These are phyloP conservation scores for Staphylotrichum longicolle DNA, from an alignment of 495 filamentous ascomycete species.

Conservation along the genomic window DNA sequence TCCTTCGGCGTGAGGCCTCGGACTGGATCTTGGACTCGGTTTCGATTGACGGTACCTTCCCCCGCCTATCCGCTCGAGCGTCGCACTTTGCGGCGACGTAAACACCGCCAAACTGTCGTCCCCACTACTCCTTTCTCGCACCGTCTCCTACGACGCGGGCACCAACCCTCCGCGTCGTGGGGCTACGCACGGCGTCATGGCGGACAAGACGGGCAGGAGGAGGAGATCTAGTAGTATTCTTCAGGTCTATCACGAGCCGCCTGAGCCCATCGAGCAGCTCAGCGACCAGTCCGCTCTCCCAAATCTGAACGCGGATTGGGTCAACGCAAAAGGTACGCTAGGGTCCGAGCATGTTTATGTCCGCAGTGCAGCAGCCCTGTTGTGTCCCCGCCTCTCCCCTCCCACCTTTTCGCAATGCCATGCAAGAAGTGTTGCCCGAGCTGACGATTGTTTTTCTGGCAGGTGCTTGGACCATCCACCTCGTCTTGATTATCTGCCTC, in stretches of 20 bases:
- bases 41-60: neutral
- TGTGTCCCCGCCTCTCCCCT: no score
- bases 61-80: slow-evolving; percentile 3
- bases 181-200: slow-evolving; percentile 43
- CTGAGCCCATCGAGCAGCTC: slow-evolving; percentile 90
- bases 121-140: slow-evolving; percentile 69
- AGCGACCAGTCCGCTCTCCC: slow-evolving; percentile 93
- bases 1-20: slow-evolving; percentile 7
- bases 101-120: slow-evolving; percentile 87
- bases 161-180: slow-evolving; percentile 59
- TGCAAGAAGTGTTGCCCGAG: neutral
- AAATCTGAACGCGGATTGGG: slow-evolving; percentile 97
- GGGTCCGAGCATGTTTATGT: neutral
- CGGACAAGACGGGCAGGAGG: slow-evolving; percentile 63
- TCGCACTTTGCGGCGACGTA: slow-evolving; percentile 28
- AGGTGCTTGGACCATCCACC: slow-evolving; percentile 98
- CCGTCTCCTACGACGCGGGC: slow-evolving; percentile 76
- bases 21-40: neutral
- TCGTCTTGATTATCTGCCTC: slow-evolving; percentile 81
- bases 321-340: slow-evolving; percentile 89
- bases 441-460: slow-evolving; percentile 15
- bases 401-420: neutral
- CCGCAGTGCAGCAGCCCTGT: no score
- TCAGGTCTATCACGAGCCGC: slow-evolving; percentile 82
- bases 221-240: slow-evolving; percentile 93